A percentile compares a stretch with the other conserved stretches of the same genome.
Conservation (phyloP, 257 asterid species). For the Osmanthus fragrans region DNA sequence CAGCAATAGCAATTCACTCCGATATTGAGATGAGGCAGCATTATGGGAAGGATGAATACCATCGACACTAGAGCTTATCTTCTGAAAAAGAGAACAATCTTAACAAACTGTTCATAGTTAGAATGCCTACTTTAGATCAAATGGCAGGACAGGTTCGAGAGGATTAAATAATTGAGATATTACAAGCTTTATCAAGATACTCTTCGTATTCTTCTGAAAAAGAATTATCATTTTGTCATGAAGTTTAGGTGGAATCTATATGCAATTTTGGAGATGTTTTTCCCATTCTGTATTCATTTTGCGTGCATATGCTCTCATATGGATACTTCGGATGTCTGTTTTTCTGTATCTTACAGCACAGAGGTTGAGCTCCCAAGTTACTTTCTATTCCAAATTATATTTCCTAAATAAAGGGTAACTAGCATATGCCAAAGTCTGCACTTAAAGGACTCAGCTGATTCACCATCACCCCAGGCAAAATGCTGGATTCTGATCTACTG, state of each 20-base stretch:
- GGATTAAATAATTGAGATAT: not conserved
- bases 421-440: not conserved
- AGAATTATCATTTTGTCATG: not conserved
- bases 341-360: not conserved
- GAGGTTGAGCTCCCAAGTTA: not conserved
- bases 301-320: not conserved
- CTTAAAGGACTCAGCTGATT: not conserved
- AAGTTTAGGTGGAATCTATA: not conserved
- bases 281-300: not conserved
- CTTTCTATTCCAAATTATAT: not conserved
- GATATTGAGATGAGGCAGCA: constrained; percentile 1
- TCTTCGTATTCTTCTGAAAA: not conserved
- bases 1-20: not conserved
- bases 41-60: not conserved
- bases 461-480: not conserved
- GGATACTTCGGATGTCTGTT: not conserved
- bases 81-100: not conserved
- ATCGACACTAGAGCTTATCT: not conserved
- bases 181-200: not conserved
- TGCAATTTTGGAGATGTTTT: not conserved
- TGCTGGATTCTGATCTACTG: not conserved
- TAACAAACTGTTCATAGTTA: not conserved
- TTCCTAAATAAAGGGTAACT: not conserved
- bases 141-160: not conserved
- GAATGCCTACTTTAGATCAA: not conserved